Evolutionary conservation across 169 alveolate species (phyloP), one percentile per base, ranked within the genome.

Genomic region (Cryptosporidium muris): DNA sequence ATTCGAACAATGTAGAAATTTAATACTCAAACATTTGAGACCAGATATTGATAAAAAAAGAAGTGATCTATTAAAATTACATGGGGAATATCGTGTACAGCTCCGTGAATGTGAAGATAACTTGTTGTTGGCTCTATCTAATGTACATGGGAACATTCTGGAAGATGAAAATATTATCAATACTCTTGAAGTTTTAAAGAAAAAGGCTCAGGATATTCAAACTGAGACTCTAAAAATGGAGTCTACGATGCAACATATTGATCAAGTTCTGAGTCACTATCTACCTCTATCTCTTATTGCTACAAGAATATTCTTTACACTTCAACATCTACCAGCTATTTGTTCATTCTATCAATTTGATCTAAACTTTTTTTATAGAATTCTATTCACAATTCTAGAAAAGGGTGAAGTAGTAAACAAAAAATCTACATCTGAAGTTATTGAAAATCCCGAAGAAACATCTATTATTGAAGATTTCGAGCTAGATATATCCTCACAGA

Each of bases 21-120:
- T 96, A 60, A 92, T 93, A 48, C 89, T 98, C 81, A 96, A 96
- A 92, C 93, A 94, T 74, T 99, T 96, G 89, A 89, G 99, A 51
- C 99, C 99, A 6, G 99, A 97, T 88, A 95, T 97, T 12, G 98
- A 97, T 88, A 93, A 96, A 88, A 95, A 96, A 89, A 92, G 99
- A 80, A 91, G 92, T 40, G 98, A 96, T 81, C 90, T 95, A 63
- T 90, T 96, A 80, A 96, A 95, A 82, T 94, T 96, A 4, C 97
- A 97, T 90, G 98, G 99, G 11, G 98, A 94, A 68, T 93, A 90
- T 89, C 80, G 89, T 66, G 96, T 92, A 63, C 92, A 92, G 80
- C 89, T 97, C 37, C 94, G 99, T 88, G 98, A 96, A 89, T 91
- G 96, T 63, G 99, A 97, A 91, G 99, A 96, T 68, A 91, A 95